Evolutionary conservation across 352 stramenopile species (phyloP), one percentile per base, ranked within the genome.

Genomic region (Phytopythium montanum): DNA sequence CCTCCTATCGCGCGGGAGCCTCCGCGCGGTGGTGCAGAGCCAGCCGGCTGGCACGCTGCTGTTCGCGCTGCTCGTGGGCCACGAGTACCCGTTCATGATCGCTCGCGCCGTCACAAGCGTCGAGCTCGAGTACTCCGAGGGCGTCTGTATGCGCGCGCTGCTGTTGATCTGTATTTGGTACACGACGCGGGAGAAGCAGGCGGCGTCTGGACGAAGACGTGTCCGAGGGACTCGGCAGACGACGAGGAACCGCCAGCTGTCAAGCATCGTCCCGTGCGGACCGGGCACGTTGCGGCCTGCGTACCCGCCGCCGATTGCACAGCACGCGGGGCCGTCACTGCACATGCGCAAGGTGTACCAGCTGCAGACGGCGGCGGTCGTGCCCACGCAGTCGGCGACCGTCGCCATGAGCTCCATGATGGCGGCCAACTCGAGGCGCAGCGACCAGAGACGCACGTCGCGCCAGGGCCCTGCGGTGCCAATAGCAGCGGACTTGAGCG

Each of bases 61-160:
- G 7, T 75, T 75, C 44, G 41, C 63, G 28, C 49, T 76, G 31
- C 59, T 76, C 5, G 45, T 73, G 12, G 69, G 48, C 2, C 68
- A 76, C 38, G 59, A 64, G 60, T 72, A 69, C 38, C 62, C 68
- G 13, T 79, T 76, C 39, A 45, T 67, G 41, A 51, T 64, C 34
- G 55, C 31, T 18, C 52, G 44, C 5, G 33, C 26, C 33, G 18
- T 9, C n/a, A 49, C 45, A 2, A 25, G 53, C 3, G 1, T 16
- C 18, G 16, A 21, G 7, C 21, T 58, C 36, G 49, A 60, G n/a
- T 58, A 61, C 41, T 38, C 38, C 26, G 53, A 67, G 23, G 64
- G 54, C 16, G 52, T 70, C 8, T 67, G 51, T 29, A 42, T 67
- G 59, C 60, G 64, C 4, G 25, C 55, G 18, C 62, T 69, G 6